Percentiles rank a stretch among this genome's conserved stretches.
phyloP scores from a whole-genome alignment of 495 filamentous ascomycete genomes.

The Poronia punctata region DNA sequence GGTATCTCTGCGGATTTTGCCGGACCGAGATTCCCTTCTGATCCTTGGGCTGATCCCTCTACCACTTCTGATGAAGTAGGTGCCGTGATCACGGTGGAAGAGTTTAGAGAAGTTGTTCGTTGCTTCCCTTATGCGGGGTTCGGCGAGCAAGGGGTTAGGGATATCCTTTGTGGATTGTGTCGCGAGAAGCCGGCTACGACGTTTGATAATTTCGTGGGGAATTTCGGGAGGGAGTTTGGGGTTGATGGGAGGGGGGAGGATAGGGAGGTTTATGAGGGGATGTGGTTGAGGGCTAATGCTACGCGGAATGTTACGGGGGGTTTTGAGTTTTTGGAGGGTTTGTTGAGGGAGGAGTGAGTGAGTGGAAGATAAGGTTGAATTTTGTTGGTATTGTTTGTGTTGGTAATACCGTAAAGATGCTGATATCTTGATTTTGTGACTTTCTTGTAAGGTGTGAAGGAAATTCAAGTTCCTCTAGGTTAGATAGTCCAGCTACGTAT shows the following conservation, averaged over 20 bases:
- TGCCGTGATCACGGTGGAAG: constrained; percentile 25
- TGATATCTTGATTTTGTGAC: too few relatives aligned
- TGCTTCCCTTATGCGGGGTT: constrained; percentile 35
- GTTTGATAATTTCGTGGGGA: constrained; percentile 40
- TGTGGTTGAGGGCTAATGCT: constrained; percentile 28
- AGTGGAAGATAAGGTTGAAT: background rate
- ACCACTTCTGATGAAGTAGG: constrained; percentile 2
- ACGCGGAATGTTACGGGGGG: constrained; percentile 13
- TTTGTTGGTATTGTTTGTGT: too few relatives aligned
- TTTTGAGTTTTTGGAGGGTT: constrained; percentile 5
- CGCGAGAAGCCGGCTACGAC: constrained; percentile 42
- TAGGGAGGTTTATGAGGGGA: constrained; percentile 22
- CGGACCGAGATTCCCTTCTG: constrained; percentile 23
- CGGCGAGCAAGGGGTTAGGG: constrained; percentile 21
- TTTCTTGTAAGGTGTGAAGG: too few relatives aligned
- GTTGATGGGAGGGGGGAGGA: constrained; percentile 21
- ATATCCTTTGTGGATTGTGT: constrained; percentile 39
- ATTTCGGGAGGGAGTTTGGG: constrained; percentile 34
- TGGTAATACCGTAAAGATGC: too few relatives aligned
- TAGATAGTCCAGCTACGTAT: too few relatives aligned
- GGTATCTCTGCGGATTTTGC: constrained; percentile 45
- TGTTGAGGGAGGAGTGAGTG: constrained; percentile 4
- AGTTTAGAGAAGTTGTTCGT: constrained; percentile 26
- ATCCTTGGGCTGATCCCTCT: background rate
- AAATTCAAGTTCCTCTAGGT: too few relatives aligned